Conservation (phyloP, 2,329 filamentous ascomycete genomes). For the Neopestalotiopsis sp. region DNA sequence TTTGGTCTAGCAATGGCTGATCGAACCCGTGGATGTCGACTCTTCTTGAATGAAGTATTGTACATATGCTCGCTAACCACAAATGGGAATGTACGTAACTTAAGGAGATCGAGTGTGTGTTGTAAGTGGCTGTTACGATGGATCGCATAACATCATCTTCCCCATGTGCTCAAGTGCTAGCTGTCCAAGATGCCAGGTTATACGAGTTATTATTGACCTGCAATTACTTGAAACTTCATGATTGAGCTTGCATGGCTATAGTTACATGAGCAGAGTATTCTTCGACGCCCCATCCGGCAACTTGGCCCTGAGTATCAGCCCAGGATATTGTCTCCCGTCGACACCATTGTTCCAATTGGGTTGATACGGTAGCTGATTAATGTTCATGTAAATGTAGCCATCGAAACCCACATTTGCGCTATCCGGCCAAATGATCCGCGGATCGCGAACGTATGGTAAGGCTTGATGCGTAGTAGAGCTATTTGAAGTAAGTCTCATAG, state of each 20-base stretch:
- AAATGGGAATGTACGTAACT: too few relatives aligned
- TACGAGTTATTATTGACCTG: too few relatives aligned
- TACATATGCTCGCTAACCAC: too few relatives aligned
- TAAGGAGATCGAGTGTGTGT: too few relatives aligned
- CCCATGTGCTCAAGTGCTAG: too few relatives aligned
- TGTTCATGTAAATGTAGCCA: constrained; percentile 53
- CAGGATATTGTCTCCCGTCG: constrained; percentile 47
- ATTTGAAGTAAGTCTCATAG: background rate
- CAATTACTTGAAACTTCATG: too few relatives aligned
- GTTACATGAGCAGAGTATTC: constrained; percentile 31
- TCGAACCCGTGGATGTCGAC: too few relatives aligned
- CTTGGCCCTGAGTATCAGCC: constrained; percentile 49
- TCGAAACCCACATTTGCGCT: constrained; percentile 46
- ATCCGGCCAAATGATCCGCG: constrained; percentile 50
- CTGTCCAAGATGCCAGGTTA: too few relatives aligned
- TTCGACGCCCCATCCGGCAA: constrained; percentile 46
- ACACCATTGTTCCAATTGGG: constrained; percentile 52
- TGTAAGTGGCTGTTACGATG: too few relatives aligned
- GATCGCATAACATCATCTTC: too few relatives aligned
- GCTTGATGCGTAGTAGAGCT: constrained; percentile 41
- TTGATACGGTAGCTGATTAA: constrained; percentile 55
- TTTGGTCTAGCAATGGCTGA: too few relatives aligned
- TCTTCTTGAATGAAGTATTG: too few relatives aligned
- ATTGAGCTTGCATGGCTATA: background rate
- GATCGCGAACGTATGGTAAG: constrained; percentile 45